Conservation (phyloP, 805 yeast species). For the Cephaloascus fragrans region DNA sequence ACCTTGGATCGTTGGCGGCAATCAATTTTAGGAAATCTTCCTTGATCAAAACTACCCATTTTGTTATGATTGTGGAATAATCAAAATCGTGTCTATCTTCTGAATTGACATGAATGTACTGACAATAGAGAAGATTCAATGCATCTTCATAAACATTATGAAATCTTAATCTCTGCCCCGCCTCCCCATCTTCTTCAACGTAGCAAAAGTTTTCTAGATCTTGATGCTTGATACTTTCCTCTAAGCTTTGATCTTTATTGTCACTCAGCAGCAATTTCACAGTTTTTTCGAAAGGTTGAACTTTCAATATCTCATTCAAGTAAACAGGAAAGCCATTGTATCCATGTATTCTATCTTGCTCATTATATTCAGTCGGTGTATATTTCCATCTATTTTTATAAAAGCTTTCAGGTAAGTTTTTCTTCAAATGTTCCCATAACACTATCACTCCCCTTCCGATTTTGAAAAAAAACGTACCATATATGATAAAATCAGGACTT, state of each 20-base stretch:
- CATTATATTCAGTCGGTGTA: too few relatives aligned
- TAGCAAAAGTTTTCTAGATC: background rate
- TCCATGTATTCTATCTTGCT: too few relatives aligned
- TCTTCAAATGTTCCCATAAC: background rate
- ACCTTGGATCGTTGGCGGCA: background rate
- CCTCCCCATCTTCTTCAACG: background rate
- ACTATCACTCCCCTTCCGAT: background rate
- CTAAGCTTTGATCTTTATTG: too few relatives aligned
- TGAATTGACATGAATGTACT: background rate
- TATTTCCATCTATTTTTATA: background rate
- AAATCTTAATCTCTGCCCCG: too few relatives aligned
- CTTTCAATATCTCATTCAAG: background rate
- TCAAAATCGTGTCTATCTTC: background rate
- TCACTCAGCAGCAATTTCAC: too few relatives aligned
- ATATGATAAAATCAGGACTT: background rate
- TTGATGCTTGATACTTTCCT: background rate
- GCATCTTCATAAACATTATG: background rate
- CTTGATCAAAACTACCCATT: background rate
- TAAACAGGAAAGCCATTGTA: background rate
- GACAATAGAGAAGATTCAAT: background rate
- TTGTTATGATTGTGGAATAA: background rate
- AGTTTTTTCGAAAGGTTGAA: background rate
- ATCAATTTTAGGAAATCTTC: background rate
- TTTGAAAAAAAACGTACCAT: background rate
- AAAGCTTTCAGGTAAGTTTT: background rate